These are phyloP conservation scores for Metschnikowia reukaufii DNA, from an alignment of 805 yeast species.

Conservation along the genomic window DNA sequence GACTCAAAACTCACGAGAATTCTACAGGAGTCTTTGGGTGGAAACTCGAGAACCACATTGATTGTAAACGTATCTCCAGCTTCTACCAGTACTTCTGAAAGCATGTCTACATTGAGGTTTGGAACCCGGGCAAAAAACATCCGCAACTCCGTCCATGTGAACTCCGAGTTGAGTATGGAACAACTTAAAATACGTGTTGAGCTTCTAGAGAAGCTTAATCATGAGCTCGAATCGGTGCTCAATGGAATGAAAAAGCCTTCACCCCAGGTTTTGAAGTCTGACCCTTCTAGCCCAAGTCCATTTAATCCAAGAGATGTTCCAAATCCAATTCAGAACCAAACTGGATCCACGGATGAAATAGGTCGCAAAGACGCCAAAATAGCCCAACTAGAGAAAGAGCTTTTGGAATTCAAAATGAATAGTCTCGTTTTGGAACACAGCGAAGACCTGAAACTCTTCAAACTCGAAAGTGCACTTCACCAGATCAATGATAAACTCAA, in stretches of 20 bases:
- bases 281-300: neutral
- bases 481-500: slow-evolving; percentile 57
- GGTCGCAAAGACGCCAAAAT: slow-evolving; percentile 18
- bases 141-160: slow-evolving; percentile 63
- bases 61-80: slow-evolving; percentile 75
- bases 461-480: slow-evolving; percentile 57
- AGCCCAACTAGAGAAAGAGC: slow-evolving; percentile 19
- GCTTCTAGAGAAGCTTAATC: slow-evolving; percentile 36
- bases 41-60: slow-evolving; percentile 74
- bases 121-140: slow-evolving; percentile 72
- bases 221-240: slow-evolving; percentile 44
- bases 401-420: slow-evolving; percentile 18
- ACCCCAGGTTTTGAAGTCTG: neutral
- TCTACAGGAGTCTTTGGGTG: slow-evolving; percentile 77
- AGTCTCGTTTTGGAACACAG: slow-evolving; percentile 32
- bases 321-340: slow-evolving; percentile 2
- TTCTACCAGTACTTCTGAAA: slow-evolving; percentile 54
- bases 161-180: slow-evolving; percentile 53
- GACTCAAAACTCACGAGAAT: slow-evolving; percentile 79
- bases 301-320: slow-evolving; percentile 5
- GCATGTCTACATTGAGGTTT: slow-evolving; percentile 70
- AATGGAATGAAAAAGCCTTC: neutral
- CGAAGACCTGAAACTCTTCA: slow-evolving; percentile 50
- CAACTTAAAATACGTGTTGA: slow-evolving; percentile 45
- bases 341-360: slow-evolving; percentile 13